Conservation (phyloP, 2,329 filamentous ascomycete genomes). For the Epichloe amarillans region DNA sequence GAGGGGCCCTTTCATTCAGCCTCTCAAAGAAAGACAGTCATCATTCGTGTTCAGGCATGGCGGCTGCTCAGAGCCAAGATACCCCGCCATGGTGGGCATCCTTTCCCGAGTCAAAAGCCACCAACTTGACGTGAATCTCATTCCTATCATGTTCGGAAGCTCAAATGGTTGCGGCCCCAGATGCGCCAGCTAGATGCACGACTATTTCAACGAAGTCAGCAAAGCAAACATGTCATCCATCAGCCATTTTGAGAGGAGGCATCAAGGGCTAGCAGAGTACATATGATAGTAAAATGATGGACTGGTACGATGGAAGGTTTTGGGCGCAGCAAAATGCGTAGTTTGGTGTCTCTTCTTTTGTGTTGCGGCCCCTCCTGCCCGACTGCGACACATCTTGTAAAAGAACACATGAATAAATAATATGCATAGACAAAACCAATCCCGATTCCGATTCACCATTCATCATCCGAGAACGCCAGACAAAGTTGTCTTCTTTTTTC, state of each 20-base stretch:
- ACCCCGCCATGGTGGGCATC: constrained; percentile 24
- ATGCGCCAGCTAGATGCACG: constrained; percentile 19
- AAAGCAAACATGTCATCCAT: constrained; percentile 31
- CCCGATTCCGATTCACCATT: constrained; percentile 5
- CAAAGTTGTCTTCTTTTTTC: constrained; percentile 8
- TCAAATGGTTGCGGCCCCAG: too few relatives aligned
- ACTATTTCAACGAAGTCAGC: constrained; percentile 35
- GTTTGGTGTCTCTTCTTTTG: not conserved
- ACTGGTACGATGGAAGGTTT: constrained; percentile 32
- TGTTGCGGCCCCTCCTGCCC: not conserved
- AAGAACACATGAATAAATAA: not conserved
- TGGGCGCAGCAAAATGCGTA: constrained; percentile 14
- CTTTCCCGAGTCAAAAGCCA: constrained; percentile 26
- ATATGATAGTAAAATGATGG: constrained; percentile 33
- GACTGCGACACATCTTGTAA: not conserved
- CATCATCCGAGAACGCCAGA: constrained; percentile 22
- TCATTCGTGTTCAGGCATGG: not conserved
- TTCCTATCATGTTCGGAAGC: too few relatives aligned
- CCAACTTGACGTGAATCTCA: too few relatives aligned
- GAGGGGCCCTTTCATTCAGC: not conserved
- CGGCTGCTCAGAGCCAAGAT: constrained; percentile 3
- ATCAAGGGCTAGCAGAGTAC: constrained; percentile 42
- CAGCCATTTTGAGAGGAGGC: constrained; percentile 35
- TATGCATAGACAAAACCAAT: not conserved
- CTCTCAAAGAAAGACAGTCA: not conserved